These are phyloP conservation scores for Thraustochytrium sp. DNA, from an alignment of 352 stramenopile genomes.

Conservation along the genomic window DNA sequence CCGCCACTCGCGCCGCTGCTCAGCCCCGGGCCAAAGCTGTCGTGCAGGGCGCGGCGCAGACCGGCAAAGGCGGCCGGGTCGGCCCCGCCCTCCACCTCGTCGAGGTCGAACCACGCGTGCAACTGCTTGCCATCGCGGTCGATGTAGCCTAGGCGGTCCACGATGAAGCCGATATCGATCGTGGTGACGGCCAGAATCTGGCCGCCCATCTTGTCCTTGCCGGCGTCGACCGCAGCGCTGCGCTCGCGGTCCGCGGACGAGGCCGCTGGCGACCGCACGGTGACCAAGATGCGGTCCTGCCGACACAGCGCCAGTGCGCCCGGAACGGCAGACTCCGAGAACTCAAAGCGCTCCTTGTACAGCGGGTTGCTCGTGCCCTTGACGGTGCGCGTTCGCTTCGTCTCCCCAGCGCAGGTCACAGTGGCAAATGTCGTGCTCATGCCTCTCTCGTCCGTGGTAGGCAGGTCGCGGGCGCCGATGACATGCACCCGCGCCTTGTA, in stretches of 20 bases:
- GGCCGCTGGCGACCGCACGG: not conserved
- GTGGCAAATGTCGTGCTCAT: not conserved
- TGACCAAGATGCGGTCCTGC: not conserved
- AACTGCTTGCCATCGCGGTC: conserved; percentile 9
- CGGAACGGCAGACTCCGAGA: not conserved
- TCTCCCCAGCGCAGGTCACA: conserved; percentile 16
- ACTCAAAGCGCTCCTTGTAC: conserved; percentile 26
- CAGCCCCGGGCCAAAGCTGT: too few relatives aligned
- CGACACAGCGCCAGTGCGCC: not conserved
- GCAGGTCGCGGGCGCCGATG: not conserved
- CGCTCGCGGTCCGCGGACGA: not conserved
- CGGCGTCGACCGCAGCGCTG: not conserved
- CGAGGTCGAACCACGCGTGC: conserved; percentile 17
- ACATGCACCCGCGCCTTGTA: conserved; percentile 3
- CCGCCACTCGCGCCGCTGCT: too few relatives aligned
- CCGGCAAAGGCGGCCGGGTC: too few relatives aligned
- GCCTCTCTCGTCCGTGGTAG: not conserved
- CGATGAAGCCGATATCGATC: conserved; percentile 22
- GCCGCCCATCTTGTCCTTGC: conserved; percentile 6
- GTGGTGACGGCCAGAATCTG: not conserved
- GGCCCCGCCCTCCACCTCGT: not conserved
- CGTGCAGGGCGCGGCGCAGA: too few relatives aligned
- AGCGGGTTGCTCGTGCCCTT: conserved; percentile 15
- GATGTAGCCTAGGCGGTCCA: conserved; percentile 38
- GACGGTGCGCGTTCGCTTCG: not conserved